These are phyloP conservation scores for Suillus sp. DNA, from an alignment of 768 basidiomycete species.

Conservation along the genomic window DNA sequence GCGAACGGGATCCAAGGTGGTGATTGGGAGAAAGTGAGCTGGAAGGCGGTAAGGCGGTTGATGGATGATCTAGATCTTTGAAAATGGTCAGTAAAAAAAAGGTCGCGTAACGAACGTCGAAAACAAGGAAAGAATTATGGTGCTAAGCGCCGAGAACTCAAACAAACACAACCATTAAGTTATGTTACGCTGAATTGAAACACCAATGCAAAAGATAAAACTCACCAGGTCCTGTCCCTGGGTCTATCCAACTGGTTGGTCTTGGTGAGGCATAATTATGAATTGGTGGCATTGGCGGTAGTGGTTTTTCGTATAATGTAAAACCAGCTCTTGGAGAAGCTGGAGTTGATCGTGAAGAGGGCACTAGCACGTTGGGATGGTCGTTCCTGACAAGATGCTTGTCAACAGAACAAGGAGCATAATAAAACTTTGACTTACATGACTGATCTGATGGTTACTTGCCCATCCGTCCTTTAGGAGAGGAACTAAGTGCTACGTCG, in stretches of 20 bases:
- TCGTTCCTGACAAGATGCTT: conserved; percentile 19
- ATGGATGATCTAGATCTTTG: conserved; percentile 32
- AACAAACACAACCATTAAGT: conserved; percentile 7
- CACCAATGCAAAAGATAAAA: conserved; percentile 9
- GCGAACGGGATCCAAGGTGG: conserved; percentile 37
- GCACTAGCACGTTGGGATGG: conserved; percentile 27
- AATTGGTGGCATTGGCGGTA: conserved; percentile 36
- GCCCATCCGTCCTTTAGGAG: background rate
- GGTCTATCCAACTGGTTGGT: conserved; percentile 30
- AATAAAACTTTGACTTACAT: conserved; percentile 25
- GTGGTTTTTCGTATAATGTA: conserved; percentile 37
- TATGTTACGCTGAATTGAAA: background rate
- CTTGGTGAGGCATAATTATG: conserved; percentile 15
- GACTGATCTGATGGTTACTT: conserved; percentile 3
- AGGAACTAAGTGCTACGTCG: background rate
- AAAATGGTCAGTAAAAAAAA: conserved; percentile 22
- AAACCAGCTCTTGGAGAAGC: conserved; percentile 22
- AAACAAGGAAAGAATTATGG: conserved; percentile 23
- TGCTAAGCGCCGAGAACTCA: conserved; percentile 26
- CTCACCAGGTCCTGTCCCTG: conserved; percentile 23
- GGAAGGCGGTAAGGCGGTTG: conserved; percentile 35
- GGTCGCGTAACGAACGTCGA: conserved; percentile 19
- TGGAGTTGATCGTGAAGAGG: conserved; percentile 27
- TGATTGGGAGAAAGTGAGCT: conserved; percentile 33
- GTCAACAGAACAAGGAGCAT: conserved; percentile 4